Conservation (phyloP, 139 green algal genomes). For the Dunaliella sp. region DNA sequence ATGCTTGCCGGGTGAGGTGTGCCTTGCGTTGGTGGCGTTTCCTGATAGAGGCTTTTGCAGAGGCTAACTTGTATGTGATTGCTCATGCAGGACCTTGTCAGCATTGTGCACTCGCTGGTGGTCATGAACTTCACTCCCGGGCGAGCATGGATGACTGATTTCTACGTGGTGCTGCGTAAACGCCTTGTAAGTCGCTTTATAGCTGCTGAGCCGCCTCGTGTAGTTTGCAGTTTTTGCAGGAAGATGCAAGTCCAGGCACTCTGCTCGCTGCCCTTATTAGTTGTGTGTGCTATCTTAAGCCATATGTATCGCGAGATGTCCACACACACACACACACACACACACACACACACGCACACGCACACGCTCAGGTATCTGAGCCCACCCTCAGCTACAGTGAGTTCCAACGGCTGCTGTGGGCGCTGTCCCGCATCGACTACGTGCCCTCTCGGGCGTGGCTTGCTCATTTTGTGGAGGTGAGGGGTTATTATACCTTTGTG, state of each 20-base stretch:
- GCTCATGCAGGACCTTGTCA: constrained; percentile 32
- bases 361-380: background rate
- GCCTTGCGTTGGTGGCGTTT: too few relatives aligned
- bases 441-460: constrained; percentile 20
- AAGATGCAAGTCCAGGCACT: constrained; percentile 24
- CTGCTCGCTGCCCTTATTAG: constrained; percentile 1
- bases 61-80: too few relatives aligned
- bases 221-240: too few relatives aligned
- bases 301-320: too few relatives aligned
- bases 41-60: too few relatives aligned
- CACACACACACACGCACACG: too few relatives aligned
- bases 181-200: constrained; percentile 6
- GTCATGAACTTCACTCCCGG: constrained; percentile 21
- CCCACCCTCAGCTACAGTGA: constrained; percentile 21
- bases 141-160: constrained; percentile 35
- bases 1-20: too few relatives aligned
- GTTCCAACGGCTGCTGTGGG: constrained; percentile 43
- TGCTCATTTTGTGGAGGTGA: background rate
- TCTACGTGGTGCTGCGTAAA: constrained; percentile 24
- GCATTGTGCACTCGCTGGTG: constrained; percentile 34
- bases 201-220: too few relatives aligned
- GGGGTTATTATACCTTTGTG: too few relatives aligned
- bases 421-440: constrained; percentile 37
- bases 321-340: constrained; percentile 1
- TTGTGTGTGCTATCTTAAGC: too few relatives aligned